Evolutionary conservation across 352 stramenopile genomes (phyloP).

Genomic region (Globisporangium solare): DNA sequence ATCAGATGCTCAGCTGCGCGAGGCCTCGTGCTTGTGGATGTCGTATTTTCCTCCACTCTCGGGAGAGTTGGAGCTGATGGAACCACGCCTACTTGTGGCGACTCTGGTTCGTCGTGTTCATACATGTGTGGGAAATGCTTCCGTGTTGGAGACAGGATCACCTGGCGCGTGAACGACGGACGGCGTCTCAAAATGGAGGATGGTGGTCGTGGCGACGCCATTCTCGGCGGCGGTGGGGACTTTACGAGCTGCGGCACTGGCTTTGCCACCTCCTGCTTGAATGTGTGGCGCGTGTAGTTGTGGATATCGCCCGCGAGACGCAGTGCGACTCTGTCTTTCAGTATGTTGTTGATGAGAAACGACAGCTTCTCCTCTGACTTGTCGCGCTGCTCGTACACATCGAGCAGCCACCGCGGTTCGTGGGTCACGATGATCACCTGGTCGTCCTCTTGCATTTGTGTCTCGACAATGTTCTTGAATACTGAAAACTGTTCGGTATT

Average conservation of each 20-base stretch:
- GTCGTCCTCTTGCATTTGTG: constrained; percentile 75
- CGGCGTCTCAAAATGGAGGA: constrained; percentile 7
- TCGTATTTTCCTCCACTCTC: not conserved
- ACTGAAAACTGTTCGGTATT: constrained; percentile 92
- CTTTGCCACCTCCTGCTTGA: constrained; percentile 1
- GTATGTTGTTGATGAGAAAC: constrained; percentile 66
- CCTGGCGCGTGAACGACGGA: constrained; percentile 14
- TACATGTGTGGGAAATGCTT: constrained; percentile 85
- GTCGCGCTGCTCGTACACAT: constrained; percentile 79
- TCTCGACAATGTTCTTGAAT: constrained; percentile 81
- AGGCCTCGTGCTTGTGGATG: constrained; percentile 7
- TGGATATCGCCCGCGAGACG: constrained; percentile 91
- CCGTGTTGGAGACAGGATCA: constrained; percentile 35
- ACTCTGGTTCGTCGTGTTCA: constrained; percentile 15
- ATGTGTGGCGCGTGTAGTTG: constrained; percentile 91
- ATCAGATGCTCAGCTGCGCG: constrained; percentile 65
- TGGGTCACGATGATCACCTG: constrained; percentile 91
- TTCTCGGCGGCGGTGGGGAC: constrained; percentile 2
- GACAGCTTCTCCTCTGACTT: constrained; percentile 74
- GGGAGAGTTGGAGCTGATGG: not conserved
- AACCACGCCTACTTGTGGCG: not conserved
- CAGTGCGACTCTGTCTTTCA: constrained; percentile 69
- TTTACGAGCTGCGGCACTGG: not conserved
- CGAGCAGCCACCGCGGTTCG: constrained; percentile 89
- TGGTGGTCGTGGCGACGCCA: constrained; percentile 7